phyloP scores from a whole-genome alignment of 805 yeast genomes.

The Pichia nanzhaoensis region DNA sequence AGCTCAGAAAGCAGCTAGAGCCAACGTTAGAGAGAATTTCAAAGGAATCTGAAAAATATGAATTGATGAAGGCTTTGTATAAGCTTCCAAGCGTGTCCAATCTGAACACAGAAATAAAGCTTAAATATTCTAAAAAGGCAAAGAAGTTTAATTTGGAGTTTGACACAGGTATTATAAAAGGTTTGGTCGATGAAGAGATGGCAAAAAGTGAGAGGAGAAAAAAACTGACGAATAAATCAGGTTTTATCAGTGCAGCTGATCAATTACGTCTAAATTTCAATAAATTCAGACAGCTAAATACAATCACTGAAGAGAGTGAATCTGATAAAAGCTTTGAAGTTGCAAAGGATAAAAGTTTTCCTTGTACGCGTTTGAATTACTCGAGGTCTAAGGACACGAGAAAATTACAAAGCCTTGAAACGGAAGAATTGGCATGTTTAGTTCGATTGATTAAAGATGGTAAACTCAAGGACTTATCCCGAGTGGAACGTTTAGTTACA shows the following conservation, averaged over 20 bases:
- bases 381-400: constrained; percentile 3
- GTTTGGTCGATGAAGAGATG: constrained; percentile 7
- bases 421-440: constrained; percentile 2
- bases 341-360: neutral
- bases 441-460: neutral
- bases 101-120: constrained; percentile 13
- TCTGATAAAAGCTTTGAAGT: neutral
- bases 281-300: constrained; percentile 9
- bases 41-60: constrained; percentile 21
- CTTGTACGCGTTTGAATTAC: constrained; percentile 3
- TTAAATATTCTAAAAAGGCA: constrained; percentile 3
- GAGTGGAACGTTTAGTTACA: constrained; percentile 8
- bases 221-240: neutral
- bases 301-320: constrained; percentile 12
- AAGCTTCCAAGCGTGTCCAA: constrained; percentile 26
- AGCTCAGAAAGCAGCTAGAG: constrained; percentile 19
- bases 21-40: constrained; percentile 21
- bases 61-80: constrained; percentile 19
- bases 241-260: constrained; percentile 4
- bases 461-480: constrained; percentile 8
- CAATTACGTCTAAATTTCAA: constrained; percentile 14
- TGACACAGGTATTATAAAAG: constrained; percentile 10
- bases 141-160: constrained; percentile 12
- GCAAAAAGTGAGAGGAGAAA: neutral
- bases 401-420: neutral